Evolutionary conservation across 75 land plant species (phyloP).

Genomic region (Selaginella moellendorffii): DNA sequence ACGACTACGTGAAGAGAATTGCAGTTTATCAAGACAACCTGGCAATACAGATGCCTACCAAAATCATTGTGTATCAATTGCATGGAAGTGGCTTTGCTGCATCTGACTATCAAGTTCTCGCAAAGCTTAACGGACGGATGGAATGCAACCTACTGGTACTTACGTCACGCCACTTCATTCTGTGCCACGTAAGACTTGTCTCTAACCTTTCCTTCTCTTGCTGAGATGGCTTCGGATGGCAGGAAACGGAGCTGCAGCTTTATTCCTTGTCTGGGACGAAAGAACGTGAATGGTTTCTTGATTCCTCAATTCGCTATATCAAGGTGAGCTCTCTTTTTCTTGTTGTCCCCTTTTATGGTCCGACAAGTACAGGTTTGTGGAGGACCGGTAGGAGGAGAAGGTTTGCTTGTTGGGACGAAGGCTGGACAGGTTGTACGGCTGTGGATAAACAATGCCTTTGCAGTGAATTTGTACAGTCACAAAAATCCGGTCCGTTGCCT

Average conservation of each 20-base stretch:
- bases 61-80: constrained; percentile 24
- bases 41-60: constrained; percentile 27
- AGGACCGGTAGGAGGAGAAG: constrained; percentile 29
- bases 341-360: not conserved
- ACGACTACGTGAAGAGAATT: constrained; percentile 24
- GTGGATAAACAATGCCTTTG: constrained; percentile 24
- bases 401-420: constrained; percentile 25
- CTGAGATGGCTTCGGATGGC: not conserved
- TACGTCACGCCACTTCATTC: constrained; percentile 24
- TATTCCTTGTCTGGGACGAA: constrained; percentile 20
- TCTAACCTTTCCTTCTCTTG: not conserved
- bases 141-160: constrained; percentile 28
- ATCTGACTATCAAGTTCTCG: constrained; percentile 16
- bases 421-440: constrained; percentile 26
- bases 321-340: constrained; percentile 13
- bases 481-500: constrained; percentile 29
- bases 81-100: constrained; percentile 8
- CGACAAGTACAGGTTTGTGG: constrained; percentile 20
- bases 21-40: constrained; percentile 24
- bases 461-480: constrained; percentile 19
- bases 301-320: constrained; percentile 28
- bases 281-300: constrained; percentile 31
- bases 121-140: constrained; percentile 8
- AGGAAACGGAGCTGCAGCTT: constrained; percentile 27
- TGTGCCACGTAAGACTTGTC: constrained; percentile 20